Conservation (phyloP, 2,329 filamentous ascomycete species). For the Exophiala alcalophila region DNA sequence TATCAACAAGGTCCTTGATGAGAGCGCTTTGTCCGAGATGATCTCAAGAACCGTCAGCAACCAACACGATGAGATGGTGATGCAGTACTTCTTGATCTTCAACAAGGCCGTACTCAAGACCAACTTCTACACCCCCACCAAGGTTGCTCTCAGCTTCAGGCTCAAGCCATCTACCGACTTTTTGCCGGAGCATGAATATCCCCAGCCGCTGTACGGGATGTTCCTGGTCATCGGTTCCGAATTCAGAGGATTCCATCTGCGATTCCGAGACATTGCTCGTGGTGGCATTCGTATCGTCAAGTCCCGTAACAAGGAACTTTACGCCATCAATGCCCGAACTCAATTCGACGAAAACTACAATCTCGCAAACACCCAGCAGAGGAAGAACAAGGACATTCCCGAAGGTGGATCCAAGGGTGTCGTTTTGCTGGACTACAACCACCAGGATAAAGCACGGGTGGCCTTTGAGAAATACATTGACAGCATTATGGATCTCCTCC, state of each 20-base stretch:
- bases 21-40: conserved; percentile 68
- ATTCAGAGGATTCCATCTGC: conserved; percentile 93
- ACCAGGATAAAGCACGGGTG: conserved; percentile 87
- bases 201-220: conserved; percentile 93
- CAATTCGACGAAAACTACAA: conserved; percentile 99
- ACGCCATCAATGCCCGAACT: conserved; percentile 91
- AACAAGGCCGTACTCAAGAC: conserved; percentile 93
- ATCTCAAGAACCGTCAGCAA: conserved; percentile 80
- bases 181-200: conserved; percentile 87
- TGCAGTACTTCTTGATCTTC: conserved; percentile 94
- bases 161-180: conserved; percentile 72
- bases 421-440: conserved; percentile 85
- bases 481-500: conserved; percentile 89
- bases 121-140: conserved; percentile 96
- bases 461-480: conserved; percentile 99
- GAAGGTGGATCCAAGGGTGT: conserved; percentile 98
- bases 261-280: conserved; percentile 94
- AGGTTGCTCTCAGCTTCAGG: conserved; percentile 96
- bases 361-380: conserved; percentile 94
- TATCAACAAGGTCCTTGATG: conserved; percentile 71
- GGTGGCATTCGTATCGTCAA: conserved; percentile 98
- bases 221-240: conserved; percentile 97
- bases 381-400: conserved; percentile 99
- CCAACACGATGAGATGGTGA: conserved; percentile 97
- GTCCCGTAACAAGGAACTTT: conserved; percentile 92